Conservation (phyloP, 306 rosid species). For the Castanea crenata region DNA sequence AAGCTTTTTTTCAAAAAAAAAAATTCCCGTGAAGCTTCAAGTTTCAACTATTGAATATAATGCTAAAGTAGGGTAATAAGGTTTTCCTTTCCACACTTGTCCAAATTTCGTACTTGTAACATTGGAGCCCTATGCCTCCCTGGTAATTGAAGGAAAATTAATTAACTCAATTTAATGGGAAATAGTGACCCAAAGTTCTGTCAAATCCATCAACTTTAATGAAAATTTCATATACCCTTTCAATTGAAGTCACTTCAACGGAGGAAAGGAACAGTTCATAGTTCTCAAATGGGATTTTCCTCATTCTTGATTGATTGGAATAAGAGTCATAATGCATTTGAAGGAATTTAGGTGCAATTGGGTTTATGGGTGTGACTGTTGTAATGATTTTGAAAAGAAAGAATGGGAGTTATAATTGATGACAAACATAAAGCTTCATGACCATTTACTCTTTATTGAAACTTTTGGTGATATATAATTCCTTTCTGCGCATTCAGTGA, state of each 20-base stretch:
- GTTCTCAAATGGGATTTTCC: slow-evolving; percentile 26
- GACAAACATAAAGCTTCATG: slow-evolving; percentile 32
- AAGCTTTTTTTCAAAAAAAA: too few relatives aligned
- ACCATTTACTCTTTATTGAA: slow-evolving; percentile 10
- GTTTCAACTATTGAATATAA: too few relatives aligned
- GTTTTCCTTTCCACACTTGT: slow-evolving; percentile 3
- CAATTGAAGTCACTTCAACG: slow-evolving; percentile 63
- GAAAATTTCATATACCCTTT: slow-evolving; percentile 34
- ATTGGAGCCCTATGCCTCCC: slow-evolving; percentile 30
- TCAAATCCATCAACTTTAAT: slow-evolving; percentile 79
- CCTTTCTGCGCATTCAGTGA: background rate
- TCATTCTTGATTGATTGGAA: slow-evolving; percentile 49
- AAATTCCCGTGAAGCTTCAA: too few relatives aligned
- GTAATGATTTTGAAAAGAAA: slow-evolving; percentile 61
- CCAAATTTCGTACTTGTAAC: slow-evolving; percentile 10
- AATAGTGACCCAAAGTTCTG: slow-evolving; percentile 63
- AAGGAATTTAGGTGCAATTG: slow-evolving; percentile 38
- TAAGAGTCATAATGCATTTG: slow-evolving; percentile 44
- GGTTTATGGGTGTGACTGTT: slow-evolving; percentile 80
- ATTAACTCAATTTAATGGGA: slow-evolving; percentile 26
- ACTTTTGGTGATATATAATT: slow-evolving; percentile 23
- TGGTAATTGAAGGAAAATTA: slow-evolving; percentile 33
- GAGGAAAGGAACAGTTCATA: slow-evolving; percentile 37
- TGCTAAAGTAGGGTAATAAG: background rate
- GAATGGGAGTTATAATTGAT: slow-evolving; percentile 40